These are phyloP conservation scores for Lasiosphaeria hispida DNA, from an alignment of 495 filamentous ascomycete genomes.

Conservation along the genomic window DNA sequence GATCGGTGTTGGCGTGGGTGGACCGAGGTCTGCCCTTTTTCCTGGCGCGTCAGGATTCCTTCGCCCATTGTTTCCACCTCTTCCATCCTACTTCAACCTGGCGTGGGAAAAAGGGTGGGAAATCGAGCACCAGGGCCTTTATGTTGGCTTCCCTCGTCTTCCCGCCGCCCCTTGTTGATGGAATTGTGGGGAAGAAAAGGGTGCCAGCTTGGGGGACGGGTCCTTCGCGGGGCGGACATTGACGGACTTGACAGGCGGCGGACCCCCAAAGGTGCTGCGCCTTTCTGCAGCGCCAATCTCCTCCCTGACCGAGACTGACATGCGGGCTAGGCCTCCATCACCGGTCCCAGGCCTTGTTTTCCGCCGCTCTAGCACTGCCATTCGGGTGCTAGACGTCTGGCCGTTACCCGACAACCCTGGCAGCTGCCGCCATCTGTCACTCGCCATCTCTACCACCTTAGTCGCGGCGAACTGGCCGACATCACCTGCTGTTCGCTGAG, in stretches of 20 bases:
- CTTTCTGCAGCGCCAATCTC: background rate
- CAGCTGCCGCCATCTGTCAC: background rate
- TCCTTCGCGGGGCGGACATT: slow-evolving; percentile 5
- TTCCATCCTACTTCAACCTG: too few species aligned
- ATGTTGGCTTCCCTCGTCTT: too few species aligned
- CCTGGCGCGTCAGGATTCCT: too few species aligned
- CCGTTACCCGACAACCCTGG: background rate
- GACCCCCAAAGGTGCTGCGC: slow-evolving; percentile 23
- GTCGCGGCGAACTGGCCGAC: too few species aligned
- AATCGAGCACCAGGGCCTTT: too few species aligned
- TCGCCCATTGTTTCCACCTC: too few species aligned
- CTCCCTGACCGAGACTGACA: background rate
- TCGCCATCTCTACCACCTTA: too few species aligned
- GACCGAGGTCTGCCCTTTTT: too few species aligned
- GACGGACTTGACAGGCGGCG: slow-evolving; percentile 19
- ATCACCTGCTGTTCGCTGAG: too few species aligned
- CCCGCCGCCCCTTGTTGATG: background rate
- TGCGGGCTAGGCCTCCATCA: background rate
- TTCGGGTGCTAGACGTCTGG: background rate
- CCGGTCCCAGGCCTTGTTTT: background rate
- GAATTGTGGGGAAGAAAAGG: background rate
- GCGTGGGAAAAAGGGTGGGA: too few species aligned
- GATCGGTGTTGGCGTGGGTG: too few species aligned
- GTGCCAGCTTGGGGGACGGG: background rate
- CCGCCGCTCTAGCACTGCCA: background rate